Base-by-base conservation (phyloP, 2,329 filamentous ascomycete species). In the Rutstroemia sp. region DNA sequence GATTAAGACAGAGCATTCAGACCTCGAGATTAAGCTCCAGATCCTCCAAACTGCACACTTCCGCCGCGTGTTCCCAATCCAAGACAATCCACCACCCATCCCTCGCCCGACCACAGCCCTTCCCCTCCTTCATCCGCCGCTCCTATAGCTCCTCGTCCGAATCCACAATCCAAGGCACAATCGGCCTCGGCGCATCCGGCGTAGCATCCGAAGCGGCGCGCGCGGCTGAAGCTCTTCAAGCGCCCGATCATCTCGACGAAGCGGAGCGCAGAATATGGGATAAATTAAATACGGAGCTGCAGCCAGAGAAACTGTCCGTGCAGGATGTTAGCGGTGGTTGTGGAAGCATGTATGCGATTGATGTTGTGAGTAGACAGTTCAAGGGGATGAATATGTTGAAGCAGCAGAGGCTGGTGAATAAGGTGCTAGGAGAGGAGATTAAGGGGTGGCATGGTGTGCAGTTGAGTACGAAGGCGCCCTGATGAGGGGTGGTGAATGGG, bases 331-430 rank as follows among this genome's bases (percentile, higher is more conserved):
- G 86, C 23, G 89, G 90, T 58, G 89, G 89, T 30, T 95, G 89
- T 73, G 89, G 89, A 9, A 88, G 85, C 67, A 94, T 94, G 90
- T 94, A 94, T 73, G 86, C 84, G 56, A 86, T 95, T 63, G 86
- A 92, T 66, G 84, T 94, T 62, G 79, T 83, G 49, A 88, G 86
- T 7, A 77, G 83, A 48, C 79, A 77, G 65, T 95, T 95, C 72
- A 77, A 78, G 54, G 90, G 88, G 48, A 71, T 83, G 64, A 79
- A 77, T 50, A 83, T 92, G 70, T 80, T 95, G 59, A 89, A 89
- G 77, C 89, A 94, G 75, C 89, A 94, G 73, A 79, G 88, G 59
- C 77, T 92, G 73, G 89, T 95, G 51, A 92, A 92, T 68, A 75
- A 81, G 19, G 80, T 86, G 18, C 75, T 95, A 30, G 83, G 81